These are phyloP conservation scores for Dichomitus squalens DNA, from an alignment of 1,284 basidiomycete species.

Conservation along the genomic window DNA sequence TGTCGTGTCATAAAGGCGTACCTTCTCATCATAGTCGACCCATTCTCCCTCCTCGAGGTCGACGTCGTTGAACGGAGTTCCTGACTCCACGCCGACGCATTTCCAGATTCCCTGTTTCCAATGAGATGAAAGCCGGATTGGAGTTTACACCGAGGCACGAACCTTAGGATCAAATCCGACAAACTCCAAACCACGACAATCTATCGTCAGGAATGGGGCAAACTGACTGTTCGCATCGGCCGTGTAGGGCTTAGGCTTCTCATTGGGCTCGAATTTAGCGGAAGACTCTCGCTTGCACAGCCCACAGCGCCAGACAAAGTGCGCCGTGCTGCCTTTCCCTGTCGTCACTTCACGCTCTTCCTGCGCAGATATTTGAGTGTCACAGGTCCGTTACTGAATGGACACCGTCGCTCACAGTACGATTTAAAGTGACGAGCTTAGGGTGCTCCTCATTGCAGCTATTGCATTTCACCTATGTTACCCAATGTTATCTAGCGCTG, in stretches of 20 bases:
- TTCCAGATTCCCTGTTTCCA: slow-evolving; percentile 66
- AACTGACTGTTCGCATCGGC: slow-evolving; percentile 59
- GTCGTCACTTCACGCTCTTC: slow-evolving; percentile 65
- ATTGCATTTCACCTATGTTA: slow-evolving; percentile 71
- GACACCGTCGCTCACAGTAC: slow-evolving; percentile 45
- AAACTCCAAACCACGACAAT: slow-evolving; percentile 82
- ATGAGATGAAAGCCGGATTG: background rate
- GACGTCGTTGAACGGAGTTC: slow-evolving; percentile 61
- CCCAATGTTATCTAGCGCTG: background rate
- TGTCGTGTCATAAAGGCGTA: slow-evolving; percentile 27
- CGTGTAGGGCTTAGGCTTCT: slow-evolving; percentile 55
- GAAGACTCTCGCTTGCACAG: slow-evolving; percentile 78
- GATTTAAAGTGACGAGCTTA: slow-evolving; percentile 70
- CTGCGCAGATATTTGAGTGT: slow-evolving; percentile 38
- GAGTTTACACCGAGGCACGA: slow-evolving; percentile 13
- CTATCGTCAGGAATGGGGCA: slow-evolving; percentile 63
- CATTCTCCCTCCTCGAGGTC: slow-evolving; percentile 69
- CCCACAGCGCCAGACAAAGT: slow-evolving; percentile 80
- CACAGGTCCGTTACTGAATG: background rate
- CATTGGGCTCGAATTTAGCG: slow-evolving; percentile 70
- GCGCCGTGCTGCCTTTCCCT: slow-evolving; percentile 65
- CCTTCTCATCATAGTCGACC: slow-evolving; percentile 85
- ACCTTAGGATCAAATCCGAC: slow-evolving; percentile 69
- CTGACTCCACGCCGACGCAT: slow-evolving; percentile 59
- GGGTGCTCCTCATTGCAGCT: slow-evolving; percentile 76